These are phyloP conservation scores for Colletotrichum eleusines DNA, from an alignment of 2,329 filamentous ascomycete genomes.

Conservation along the genomic window DNA sequence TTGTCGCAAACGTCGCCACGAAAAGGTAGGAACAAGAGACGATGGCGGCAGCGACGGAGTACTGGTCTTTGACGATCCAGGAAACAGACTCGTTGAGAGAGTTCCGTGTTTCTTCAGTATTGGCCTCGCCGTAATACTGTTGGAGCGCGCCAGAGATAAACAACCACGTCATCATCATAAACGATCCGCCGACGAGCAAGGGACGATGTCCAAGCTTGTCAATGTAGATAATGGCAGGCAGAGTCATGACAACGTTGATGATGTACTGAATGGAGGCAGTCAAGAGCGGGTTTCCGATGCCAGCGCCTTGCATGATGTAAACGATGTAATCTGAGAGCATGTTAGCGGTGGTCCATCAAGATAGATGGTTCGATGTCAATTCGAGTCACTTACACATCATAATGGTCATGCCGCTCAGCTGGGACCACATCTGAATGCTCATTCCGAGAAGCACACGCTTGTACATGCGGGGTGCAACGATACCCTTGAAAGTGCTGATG, in stretches of 20 bases:
- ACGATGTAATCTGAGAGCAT: constrained; percentile 64
- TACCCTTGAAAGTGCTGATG: constrained; percentile 60
- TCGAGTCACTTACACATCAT: constrained; percentile 60
- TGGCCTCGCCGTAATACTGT: constrained; percentile 67
- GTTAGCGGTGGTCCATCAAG: background rate
- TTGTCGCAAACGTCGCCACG: constrained; percentile 62
- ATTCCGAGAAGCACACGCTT: constrained; percentile 70
- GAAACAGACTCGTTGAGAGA: constrained; percentile 61
- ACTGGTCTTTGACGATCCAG: constrained; percentile 67
- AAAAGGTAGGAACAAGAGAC: constrained; percentile 77
- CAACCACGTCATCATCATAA: constrained; percentile 71
- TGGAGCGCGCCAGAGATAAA: constrained; percentile 74
- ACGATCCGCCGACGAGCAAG: constrained; percentile 66
- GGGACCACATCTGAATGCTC: constrained; percentile 70
- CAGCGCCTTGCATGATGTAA: constrained; percentile 70
- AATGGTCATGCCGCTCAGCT: constrained; percentile 71
- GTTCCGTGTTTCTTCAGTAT: constrained; percentile 53
- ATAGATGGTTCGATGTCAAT: background rate
- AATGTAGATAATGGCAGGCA: constrained; percentile 71
- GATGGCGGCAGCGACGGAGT: constrained; percentile 69
- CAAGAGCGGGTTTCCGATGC: constrained; percentile 68
- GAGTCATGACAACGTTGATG: constrained; percentile 71
- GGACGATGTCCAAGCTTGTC: constrained; percentile 70
- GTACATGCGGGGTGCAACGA: constrained; percentile 64
- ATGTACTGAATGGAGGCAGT: constrained; percentile 73